Base-by-base conservation (phyloP, 257 asterid genomes). In the Salvia hispanica region DNA sequence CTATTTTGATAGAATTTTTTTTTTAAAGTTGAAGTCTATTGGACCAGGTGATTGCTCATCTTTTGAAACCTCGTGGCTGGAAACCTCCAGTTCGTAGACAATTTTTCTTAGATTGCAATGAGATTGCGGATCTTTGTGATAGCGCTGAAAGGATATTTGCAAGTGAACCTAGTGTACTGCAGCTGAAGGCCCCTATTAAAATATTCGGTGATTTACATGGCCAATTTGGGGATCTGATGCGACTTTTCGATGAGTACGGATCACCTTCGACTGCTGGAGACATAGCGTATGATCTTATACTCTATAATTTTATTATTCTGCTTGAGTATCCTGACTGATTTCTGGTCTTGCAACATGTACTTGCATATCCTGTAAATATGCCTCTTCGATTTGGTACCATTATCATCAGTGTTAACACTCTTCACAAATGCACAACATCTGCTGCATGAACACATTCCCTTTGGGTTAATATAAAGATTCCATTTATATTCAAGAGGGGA, bases 191-290 rank as follows among this genome's bases (percentile, higher is more conserved):
- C 76, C 97, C 99, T 64, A 85, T 94, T 57, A 94, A 94, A 81
- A 88, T 94, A 70, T 94, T 94, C 74, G 99, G 99, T 71, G 99
- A 94, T 81, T 85, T 94, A 83, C 99, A 94, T 45, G 99, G 99
- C 52, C 99, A 94, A 66, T 94, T 94, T 81, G 99, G 99, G 57
- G 99, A 94, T 82, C 91, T 94, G 57, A 94, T 94, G 99, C 85
- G 99, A 57, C 97, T 94, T 69, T 94, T 94, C 64, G 99, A 91
- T 70, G 99, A 94, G 87, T 94, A 94, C 77, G 99, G 99, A 69
- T 85, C 97, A 61, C 97, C 99, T 69, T 94, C 99, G 36, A 94
- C 99, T 12, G 99, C 99, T 39, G 99, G 99, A 66, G 99, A 94
- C 80, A 94, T 94, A 71, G 83, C 97, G 99, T 94, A 84, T 64